A percentile compares a stretch with the other conserved stretches of the same genome.
Evolutionary conservation across 768 basidiomycete species (phyloP).

Genomic region (Mycena rosella): DNA sequence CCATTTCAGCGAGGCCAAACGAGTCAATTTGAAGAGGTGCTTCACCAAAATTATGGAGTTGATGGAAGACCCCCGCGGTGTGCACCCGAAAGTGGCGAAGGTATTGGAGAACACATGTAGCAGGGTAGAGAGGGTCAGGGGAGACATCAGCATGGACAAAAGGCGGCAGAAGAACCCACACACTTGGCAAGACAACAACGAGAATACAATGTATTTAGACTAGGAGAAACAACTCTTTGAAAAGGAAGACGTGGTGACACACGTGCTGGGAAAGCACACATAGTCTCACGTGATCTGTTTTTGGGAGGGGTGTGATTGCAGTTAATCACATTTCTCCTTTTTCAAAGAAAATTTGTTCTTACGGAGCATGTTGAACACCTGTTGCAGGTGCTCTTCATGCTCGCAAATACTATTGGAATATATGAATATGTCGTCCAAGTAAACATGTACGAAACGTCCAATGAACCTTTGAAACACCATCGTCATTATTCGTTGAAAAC

Average conservation of each 20-base stretch:
- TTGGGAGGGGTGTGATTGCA: background rate
- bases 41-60: background rate
- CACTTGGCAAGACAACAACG: slow-evolving; percentile 5
- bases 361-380: background rate
- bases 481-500: no score
- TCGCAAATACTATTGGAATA: background rate
- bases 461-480: no score
- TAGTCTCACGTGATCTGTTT: background rate
- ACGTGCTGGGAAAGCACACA: background rate
- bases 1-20: background rate
- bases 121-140: background rate
- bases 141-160: background rate
- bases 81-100: slow-evolving; percentile 6
- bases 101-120: background rate
- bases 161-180: background rate
- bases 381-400: background rate
- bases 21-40: background rate
- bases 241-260: background rate
- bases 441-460: no score
- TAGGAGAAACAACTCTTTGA: background rate
- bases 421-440: background rate
- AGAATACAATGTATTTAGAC: slow-evolving; percentile 9
- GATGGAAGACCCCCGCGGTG: background rate
- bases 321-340: no score
- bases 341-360: no score